Percentiles rank a stretch among this genome's conserved stretches.
These are phyloP conservation scores for Gyrodon lividus DNA, from an alignment of 768 basidiomycete species.

Conservation along the genomic window DNA sequence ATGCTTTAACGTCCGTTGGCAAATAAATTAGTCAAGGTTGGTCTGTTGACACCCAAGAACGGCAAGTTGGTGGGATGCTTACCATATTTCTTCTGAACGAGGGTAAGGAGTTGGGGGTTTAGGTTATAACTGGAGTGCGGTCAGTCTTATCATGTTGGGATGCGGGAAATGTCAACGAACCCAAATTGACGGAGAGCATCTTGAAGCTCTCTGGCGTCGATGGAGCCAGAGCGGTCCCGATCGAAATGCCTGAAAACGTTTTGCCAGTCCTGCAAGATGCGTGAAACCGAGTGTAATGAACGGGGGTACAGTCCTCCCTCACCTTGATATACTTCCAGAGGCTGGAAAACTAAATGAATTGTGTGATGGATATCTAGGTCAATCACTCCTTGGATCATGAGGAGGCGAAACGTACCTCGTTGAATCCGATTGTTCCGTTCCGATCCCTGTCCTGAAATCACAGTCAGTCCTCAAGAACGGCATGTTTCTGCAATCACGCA, in stretches of 20 bases:
- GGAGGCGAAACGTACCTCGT: constrained; percentile 48
- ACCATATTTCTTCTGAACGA: constrained; percentile 83
- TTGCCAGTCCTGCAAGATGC: constrained; percentile 65
- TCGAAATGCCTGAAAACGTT: constrained; percentile 82
- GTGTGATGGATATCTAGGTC: constrained; percentile 15
- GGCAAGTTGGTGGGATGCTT: constrained; percentile 19
- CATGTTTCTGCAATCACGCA: constrained; percentile 33
- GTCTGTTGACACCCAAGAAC: background rate
- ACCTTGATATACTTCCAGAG: constrained; percentile 83
- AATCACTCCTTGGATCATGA: background rate
- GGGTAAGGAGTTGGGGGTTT: constrained; percentile 58
- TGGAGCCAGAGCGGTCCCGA: constrained; percentile 77
- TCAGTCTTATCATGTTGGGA: background rate
- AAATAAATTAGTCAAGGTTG: constrained; percentile 25
- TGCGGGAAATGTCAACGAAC: constrained; percentile 27
- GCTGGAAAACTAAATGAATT: constrained; percentile 52
- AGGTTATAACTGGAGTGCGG: constrained; percentile 53
- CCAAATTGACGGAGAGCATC: constrained; percentile 77
- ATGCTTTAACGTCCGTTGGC: constrained; percentile 60
- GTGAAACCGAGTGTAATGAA: background rate
- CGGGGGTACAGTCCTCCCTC: background rate
- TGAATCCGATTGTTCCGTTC: constrained; percentile 77
- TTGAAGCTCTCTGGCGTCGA: constrained; percentile 66
- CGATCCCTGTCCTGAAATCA: constrained; percentile 60
- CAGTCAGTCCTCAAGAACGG: background rate